phyloP scores from a whole-genome alignment of 192 early-diverging fungal genomes.

The Neocallimastix lanati region DNA sequence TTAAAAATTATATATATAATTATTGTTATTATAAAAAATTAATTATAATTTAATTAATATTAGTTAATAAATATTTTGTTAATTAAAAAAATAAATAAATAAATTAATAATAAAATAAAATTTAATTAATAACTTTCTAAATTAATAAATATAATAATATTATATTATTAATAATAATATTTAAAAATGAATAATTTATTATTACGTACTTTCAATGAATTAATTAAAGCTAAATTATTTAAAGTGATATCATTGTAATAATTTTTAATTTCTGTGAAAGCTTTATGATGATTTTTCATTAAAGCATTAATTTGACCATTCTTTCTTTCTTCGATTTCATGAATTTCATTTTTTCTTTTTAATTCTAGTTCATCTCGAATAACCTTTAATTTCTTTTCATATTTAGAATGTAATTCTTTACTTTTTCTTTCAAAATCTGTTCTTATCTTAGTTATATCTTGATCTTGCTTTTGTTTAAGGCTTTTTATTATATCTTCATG shows the following conservation, averaged over 20 bases:
- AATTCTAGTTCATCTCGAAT: slow-evolving; percentile 39
- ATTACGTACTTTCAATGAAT: slow-evolving; percentile 28
- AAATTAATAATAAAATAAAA: too few relatives aligned
- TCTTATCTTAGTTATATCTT: slow-evolving; percentile 31
- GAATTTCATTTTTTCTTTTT: slow-evolving; percentile 45
- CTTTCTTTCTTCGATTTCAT: slow-evolving; percentile 51
- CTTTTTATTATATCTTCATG: slow-evolving; percentile 44
- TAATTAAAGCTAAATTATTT: slow-evolving; percentile 45
- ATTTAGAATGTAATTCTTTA: slow-evolving; percentile 36
- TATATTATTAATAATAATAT: too few relatives aligned
- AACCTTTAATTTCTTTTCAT: slow-evolving; percentile 43
- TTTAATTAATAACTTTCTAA: too few relatives aligned
- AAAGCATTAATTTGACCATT: slow-evolving; percentile 47
- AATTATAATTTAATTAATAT: too few relatives aligned
- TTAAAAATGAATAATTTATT: not conserved
- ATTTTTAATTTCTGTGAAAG: slow-evolving; percentile 49
- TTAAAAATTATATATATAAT: too few relatives aligned
- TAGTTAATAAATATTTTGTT: too few relatives aligned
- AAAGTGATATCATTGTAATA: slow-evolving; percentile 53
- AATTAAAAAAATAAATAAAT: too few relatives aligned
- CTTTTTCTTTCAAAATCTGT: slow-evolving; percentile 34
- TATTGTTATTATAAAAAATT: too few relatives aligned
- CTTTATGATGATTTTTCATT: slow-evolving; percentile 52
- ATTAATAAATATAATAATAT: too few relatives aligned
- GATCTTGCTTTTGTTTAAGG: slow-evolving; percentile 33